These are phyloP conservation scores for Hevea brasiliensis DNA, from an alignment of 345 rosid species.

Conservation along the genomic window DNA sequence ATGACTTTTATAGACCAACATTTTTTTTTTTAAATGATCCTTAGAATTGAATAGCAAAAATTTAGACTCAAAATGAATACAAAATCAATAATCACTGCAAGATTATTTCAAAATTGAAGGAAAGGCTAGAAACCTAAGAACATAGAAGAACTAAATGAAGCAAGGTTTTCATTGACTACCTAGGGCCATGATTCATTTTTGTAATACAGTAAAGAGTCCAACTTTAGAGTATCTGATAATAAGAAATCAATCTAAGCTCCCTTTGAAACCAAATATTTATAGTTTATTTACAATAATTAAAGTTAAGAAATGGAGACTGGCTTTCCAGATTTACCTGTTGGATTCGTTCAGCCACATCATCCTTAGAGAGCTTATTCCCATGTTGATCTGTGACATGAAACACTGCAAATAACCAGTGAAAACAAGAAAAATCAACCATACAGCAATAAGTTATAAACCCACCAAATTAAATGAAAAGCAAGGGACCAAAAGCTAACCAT, in stretches of 20 bases:
- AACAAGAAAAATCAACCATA: conserved; percentile 17
- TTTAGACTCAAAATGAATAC: neutral
- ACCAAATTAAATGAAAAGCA: neutral
- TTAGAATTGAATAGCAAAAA: neutral
- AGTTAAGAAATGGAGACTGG: neutral
- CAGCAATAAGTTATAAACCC: neutral
- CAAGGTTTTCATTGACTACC: neutral
- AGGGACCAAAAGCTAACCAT: conserved; percentile 48
- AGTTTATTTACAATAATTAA: neutral
- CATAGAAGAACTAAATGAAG: neutral
- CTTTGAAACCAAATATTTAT: too few relatives aligned
- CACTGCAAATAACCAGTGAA: conserved; percentile 40
- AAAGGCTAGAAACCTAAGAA: neutral
- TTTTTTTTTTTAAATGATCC: neutral
- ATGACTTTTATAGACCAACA: conserved; percentile 4
- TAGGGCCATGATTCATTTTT: neutral
- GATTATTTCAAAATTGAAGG: neutral
- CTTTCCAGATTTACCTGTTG: conserved; percentile 60
- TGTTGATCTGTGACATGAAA: conserved; percentile 73
- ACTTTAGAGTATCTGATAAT: conserved; percentile 2
- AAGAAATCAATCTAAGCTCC: neutral
- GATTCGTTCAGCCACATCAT: conserved; percentile 61
- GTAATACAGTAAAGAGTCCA: neutral
- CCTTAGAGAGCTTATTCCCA: conserved; percentile 66
- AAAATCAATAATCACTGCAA: neutral